Evolutionary conservation across 2,329 filamentous ascomycete species (phyloP), one percentile per base, ranked within the genome.

Genomic region (Penicillium sp.): DNA sequence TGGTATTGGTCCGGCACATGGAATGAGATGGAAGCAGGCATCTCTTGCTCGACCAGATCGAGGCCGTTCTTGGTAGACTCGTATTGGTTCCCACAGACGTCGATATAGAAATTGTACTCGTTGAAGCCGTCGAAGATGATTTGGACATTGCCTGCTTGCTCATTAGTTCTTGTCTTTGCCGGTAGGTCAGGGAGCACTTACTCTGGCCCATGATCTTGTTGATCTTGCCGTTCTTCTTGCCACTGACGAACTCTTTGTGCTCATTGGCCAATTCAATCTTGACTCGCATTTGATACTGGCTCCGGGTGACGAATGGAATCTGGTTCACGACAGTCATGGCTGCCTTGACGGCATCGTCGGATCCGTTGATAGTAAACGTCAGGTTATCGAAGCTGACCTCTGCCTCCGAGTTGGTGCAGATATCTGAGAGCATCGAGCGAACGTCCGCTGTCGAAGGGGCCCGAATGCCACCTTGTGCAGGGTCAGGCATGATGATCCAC

Each of bases 201-300:
- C 92, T 97, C 75, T 97, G 93, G 23, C 93, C 94, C 94, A 99
- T 99, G 69, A 99, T 99, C 82, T 99, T 99, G 82, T 99, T 99
- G 76, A 99, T 99, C 79, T 99, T 99, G 75, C 94, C 94, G 68
- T 99, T 99, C 81, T 99, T 99, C 82, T 99, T 99, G 65, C 94
- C 94, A 66, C 92, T 97, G 54, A 99, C 94, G 72, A 99, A 99
- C 71, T 99, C 94, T 76, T 99, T 99, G 80, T 99, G 94, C 78
- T 99, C 94, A 70, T 97, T 97, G 69, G 94, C 94, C 54, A 99
- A 87, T 79, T 99, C 94, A 60, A 99, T 96, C 81, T 97, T 97
- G 70, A 99, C 93, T 54, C 92, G 87, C 72, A 99, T 95, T 72
- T 95, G 92, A 69, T 95, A 96, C 63, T 90, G 89, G 41, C 89